Conservation (phyloP, 2,329 filamentous ascomycete genomes). For the Colletotrichum destructivum region DNA sequence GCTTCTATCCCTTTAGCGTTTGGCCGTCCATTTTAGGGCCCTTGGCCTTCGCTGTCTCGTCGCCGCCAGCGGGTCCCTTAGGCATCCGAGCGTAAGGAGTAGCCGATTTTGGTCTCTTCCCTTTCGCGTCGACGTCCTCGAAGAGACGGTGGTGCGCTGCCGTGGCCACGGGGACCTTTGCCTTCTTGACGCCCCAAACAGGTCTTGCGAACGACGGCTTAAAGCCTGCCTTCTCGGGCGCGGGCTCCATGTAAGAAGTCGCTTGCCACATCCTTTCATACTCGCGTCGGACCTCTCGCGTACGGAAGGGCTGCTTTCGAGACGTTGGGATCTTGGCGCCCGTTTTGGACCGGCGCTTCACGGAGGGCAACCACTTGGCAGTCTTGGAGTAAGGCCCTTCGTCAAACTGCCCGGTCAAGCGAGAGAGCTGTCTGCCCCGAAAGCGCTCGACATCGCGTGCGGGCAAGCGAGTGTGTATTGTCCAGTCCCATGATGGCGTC, state of each 20-base stretch:
- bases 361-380: conserved; percentile 42
- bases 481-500: conserved; percentile 60
- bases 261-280: conserved; percentile 63
- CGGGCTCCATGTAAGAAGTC: conserved; percentile 58
- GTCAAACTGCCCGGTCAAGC: conserved; percentile 54
- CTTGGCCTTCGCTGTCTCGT: background rate
- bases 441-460: conserved; percentile 56
- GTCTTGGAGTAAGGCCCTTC: conserved; percentile 56
- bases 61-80: background rate
- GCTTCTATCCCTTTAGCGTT: conserved; percentile 1
- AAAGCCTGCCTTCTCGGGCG: conserved; percentile 25
- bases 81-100: too few relatives aligned
- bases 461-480: conserved; percentile 56
- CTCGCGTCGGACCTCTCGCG: conserved; percentile 63
- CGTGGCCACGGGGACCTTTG: conserved; percentile 50
- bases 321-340: background rate
- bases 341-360: background rate
- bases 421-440: conserved; percentile 52
- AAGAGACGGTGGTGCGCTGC: conserved; percentile 62
- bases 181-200: conserved; percentile 61
- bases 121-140: conserved; percentile 57
- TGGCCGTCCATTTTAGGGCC: background rate
- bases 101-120: conserved; percentile 34
- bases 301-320: conserved; percentile 28
- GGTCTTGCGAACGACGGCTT: conserved; percentile 53